These are phyloP conservation scores for Telopea speciosissima DNA, from an alignment of 177 flowering plant genomes.

Conservation along the genomic window DNA sequence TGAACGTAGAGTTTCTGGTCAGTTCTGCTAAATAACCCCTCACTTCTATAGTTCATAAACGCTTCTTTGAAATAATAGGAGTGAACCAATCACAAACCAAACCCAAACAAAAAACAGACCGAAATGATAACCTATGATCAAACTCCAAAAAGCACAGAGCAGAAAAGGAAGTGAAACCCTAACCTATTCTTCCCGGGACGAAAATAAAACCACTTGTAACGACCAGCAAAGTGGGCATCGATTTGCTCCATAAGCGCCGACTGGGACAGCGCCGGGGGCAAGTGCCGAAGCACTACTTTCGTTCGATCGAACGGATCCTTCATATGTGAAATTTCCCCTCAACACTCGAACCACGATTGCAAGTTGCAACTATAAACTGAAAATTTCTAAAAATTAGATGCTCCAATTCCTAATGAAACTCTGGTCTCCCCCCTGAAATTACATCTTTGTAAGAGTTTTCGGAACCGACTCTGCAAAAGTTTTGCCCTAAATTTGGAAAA, in stretches of 20 bases:
- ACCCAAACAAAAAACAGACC: too few species aligned
- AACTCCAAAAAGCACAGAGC: background rate
- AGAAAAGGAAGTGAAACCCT: slow-evolving; percentile 16
- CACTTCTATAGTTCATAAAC: background rate
- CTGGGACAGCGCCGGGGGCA: slow-evolving; percentile 70
- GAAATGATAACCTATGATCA: too few species aligned
- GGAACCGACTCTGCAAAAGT: background rate
- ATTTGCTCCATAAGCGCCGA: slow-evolving; percentile 53
- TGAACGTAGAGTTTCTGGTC: background rate
- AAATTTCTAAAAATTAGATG: background rate
- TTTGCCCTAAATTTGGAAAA: background rate
- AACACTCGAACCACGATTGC: background rate
- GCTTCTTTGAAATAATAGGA: too few species aligned
- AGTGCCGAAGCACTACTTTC: slow-evolving; percentile 82
- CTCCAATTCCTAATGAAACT: background rate
- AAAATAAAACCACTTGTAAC: slow-evolving; percentile 64
- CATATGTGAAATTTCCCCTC: slow-evolving; percentile 28
- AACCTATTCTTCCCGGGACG: slow-evolving; percentile 70
- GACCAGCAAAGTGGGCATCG: slow-evolving; percentile 48
- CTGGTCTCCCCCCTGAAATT: background rate
- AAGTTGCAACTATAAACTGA: background rate
- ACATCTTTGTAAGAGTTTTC: background rate
- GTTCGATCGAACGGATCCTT: slow-evolving; percentile 75
- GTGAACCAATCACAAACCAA: background rate
- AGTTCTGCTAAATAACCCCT: background rate